These are phyloP conservation scores for Kwoniella sp. DNA, from an alignment of 768 basidiomycete genomes.

Conservation along the genomic window DNA sequence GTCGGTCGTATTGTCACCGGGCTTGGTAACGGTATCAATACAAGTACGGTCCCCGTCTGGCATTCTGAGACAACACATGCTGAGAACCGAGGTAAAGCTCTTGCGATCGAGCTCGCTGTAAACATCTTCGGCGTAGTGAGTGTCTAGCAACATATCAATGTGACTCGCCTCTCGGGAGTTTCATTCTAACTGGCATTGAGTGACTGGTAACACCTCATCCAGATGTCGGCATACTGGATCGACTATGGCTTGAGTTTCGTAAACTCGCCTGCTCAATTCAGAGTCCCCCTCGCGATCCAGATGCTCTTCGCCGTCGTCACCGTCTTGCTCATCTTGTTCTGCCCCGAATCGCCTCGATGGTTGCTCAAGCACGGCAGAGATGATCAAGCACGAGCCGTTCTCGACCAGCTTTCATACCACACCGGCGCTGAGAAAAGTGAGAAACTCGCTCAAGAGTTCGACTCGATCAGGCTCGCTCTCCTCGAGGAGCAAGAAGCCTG, in stretches of 20 bases:
- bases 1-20: conserved; percentile 47
- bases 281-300: conserved; percentile 16
- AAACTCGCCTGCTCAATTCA: conserved; percentile 8
- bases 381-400: conserved; percentile 29
- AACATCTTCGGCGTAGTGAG: conserved; percentile 35
- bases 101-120: conserved; percentile 33
- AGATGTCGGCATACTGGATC: conserved; percentile 23
- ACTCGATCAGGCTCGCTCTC: conserved; percentile 19
- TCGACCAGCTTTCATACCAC: conserved; percentile 29
- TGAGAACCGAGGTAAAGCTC: conserved; percentile 24
- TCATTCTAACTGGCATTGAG: neutral
- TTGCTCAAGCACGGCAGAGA: conserved; percentile 27
- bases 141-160: neutral
- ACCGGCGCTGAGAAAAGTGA: conserved; percentile 1
- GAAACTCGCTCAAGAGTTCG: conserved; percentile 15
- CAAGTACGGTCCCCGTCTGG: conserved; percentile 31
- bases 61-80: conserved; percentile 27
- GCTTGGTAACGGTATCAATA: conserved; percentile 43
- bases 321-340: conserved; percentile 66
- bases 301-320: conserved; percentile 23
- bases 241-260: conserved; percentile 23
- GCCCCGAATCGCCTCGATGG: conserved; percentile 72
- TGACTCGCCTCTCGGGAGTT: neutral
- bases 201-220: neutral
- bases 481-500: conserved; percentile 21